Conservation (phyloP, 495 filamentous ascomycete genomes). For the Hypoxylon perforatum region DNA sequence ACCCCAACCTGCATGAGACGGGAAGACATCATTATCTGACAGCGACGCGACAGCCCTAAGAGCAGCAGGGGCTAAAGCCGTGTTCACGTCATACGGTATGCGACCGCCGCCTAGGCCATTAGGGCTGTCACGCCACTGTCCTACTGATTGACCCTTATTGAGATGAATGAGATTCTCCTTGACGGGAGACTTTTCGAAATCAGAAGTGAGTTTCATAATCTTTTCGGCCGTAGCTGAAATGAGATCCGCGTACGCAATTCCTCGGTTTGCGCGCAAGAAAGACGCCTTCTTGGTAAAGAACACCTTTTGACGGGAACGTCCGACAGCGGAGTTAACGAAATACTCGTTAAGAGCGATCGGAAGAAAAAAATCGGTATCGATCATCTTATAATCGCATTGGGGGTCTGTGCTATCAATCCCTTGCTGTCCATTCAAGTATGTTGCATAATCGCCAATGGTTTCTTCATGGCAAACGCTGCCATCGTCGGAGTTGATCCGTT, state of each 20-base stretch:
- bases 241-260: conserved; percentile 64
- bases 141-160: conserved; percentile 65
- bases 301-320: conserved; percentile 49
- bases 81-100: conserved; percentile 74
- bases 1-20: conserved; percentile 60
- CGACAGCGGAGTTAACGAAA: conserved; percentile 61
- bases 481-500: conserved; percentile 68
- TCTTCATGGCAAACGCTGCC: conserved; percentile 73
- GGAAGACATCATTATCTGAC: conserved; percentile 61
- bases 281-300: conserved; percentile 64
- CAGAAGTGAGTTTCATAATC: conserved; percentile 65
- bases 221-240: conserved; percentile 64
- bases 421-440: conserved; percentile 65
- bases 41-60: conserved; percentile 67
- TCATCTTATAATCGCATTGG: conserved; percentile 70
- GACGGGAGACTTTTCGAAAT: conserved; percentile 55
- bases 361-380: conserved; percentile 73
- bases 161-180: conserved; percentile 68
- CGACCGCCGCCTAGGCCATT: conserved; percentile 71
- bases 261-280: conserved; percentile 59
- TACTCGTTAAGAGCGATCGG: conserved; percentile 68
- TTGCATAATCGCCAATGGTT: conserved; percentile 74
- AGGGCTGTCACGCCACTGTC: conserved; percentile 71
- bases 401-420: conserved; percentile 64
- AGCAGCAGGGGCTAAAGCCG: conserved; percentile 70